phyloP scores from a whole-genome alignment of 1,139 yeast species.

The Debaryomycetaceae sp. region DNA sequence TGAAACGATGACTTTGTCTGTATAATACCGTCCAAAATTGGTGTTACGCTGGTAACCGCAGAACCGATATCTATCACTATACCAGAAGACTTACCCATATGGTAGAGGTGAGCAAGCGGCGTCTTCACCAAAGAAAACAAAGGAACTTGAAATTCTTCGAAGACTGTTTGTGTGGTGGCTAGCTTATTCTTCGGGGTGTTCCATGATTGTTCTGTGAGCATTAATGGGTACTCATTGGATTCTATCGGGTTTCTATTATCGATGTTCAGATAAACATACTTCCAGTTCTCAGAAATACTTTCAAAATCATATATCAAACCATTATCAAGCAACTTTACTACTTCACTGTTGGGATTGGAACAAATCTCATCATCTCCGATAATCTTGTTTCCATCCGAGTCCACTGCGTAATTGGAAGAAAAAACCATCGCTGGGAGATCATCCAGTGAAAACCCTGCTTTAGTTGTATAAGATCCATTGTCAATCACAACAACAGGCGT shows the following conservation, averaged over 20 bases:
- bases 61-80: constrained; percentile 70
- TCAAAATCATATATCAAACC: constrained; percentile 69
- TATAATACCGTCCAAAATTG: constrained; percentile 68
- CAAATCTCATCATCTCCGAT: constrained; percentile 52
- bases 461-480: constrained; percentile 61
- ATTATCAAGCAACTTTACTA: constrained; percentile 61
- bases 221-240: constrained; percentile 57
- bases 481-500: constrained; percentile 67
- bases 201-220: constrained; percentile 66
- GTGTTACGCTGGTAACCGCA: constrained; percentile 59
- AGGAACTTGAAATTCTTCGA: constrained; percentile 64
- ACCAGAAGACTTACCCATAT: constrained; percentile 65
- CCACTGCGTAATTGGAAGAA: constrained; percentile 53
- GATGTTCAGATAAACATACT: constrained; percentile 51
- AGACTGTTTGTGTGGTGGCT: constrained; percentile 58
- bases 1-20: constrained; percentile 57
- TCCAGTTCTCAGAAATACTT: constrained; percentile 57
- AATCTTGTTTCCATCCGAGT: constrained; percentile 23
- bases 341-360: constrained; percentile 43
- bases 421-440: constrained; percentile 61
- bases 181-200: constrained; percentile 51
- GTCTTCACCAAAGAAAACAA: constrained; percentile 65
- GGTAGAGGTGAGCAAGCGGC: constrained; percentile 67
- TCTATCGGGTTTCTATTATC: constrained; percentile 41
- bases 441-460: constrained; percentile 68